Evolutionary conservation across 2,329 filamentous ascomycete species (phyloP), one percentile per base, ranked within the genome.

Genomic region (Rutstroemia sp.): DNA sequence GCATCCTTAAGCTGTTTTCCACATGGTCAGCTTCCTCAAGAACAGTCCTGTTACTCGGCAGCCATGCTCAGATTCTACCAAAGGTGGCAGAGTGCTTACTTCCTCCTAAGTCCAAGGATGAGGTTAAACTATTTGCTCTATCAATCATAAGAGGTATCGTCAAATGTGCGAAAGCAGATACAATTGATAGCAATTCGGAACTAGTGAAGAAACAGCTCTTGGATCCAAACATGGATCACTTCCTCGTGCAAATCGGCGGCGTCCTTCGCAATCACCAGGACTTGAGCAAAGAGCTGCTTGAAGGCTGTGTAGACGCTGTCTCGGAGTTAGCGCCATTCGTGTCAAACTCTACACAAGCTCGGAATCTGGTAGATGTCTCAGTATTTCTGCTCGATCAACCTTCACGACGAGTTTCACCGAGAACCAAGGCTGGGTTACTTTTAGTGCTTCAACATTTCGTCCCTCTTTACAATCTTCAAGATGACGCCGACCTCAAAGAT

Each of bases 361-460:
- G 82, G n/a, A 85, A 86, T 47, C 79, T 96, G 57, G 82, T 96
- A 39, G 83, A 86, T 58, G 90, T 95, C 50, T 86, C 87, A 1
- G 85, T 86, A 9, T 92, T 88, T 69, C 78, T 96, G 38, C 79
- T 97, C 34, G 84, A 87, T 60, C 91, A 96, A 65, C 91, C 92
- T n/a, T 82, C 87, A 23, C 84, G 88, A 59, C 80, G 86, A 53
- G 90, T 97, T 36, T 92, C 81, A 61, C 89, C 89, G 0, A 89
- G 83, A 64, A 87, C 88, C 7, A 97, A 97, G 74, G 83, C 87
- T 6, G 83, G 86, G 19, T 78, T 99, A 36, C 75, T 99, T 39
- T 78, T 85, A 46, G 89, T 95, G 51, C 73, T 97, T 17, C 84
- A 94, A 67, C 83, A 87, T 59, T 95, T 96, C 61, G 78, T 96